A percentile compares a stretch with the other conserved stretches of the same genome.
These are phyloP conservation scores for Termitomyces sp. DNA, from an alignment of 768 basidiomycete species.

Conservation along the genomic window DNA sequence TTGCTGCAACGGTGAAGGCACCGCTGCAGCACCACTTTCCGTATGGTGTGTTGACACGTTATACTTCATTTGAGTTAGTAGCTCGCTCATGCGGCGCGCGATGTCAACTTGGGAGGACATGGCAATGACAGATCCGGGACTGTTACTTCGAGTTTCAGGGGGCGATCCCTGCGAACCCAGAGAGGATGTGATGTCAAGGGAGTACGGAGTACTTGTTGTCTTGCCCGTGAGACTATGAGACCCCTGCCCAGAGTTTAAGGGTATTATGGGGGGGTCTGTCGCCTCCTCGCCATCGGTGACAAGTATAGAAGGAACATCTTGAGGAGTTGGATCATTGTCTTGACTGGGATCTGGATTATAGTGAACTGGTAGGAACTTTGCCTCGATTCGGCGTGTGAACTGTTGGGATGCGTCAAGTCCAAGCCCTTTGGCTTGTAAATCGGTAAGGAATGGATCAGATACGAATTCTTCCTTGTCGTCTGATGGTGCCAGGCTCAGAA, in stretches of 20 bases:
- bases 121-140: not conserved
- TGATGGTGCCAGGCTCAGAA: not conserved
- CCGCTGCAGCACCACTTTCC: not conserved
- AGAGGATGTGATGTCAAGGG: not conserved
- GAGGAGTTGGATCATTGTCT: not conserved
- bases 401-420: constrained; percentile 11
- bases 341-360: not conserved
- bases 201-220: not conserved
- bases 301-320: constrained; percentile 4
- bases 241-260: not conserved
- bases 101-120: not conserved
- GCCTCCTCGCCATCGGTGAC: constrained; percentile 1
- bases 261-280: not conserved
- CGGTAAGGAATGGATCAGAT: constrained; percentile 17
- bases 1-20: not conserved
- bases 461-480: constrained; percentile 5
- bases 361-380: constrained; percentile 11
- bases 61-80: not conserved
- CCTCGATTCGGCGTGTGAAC: constrained; percentile 15
- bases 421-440: constrained; percentile 12
- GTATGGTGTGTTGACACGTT: not conserved
- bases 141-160: not conserved
- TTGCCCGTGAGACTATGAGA: not conserved
- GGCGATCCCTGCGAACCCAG: not conserved
- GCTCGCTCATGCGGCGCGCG: not conserved